Conservation (phyloP, 2,329 filamentous ascomycete genomes). For the Drechslerella dactyloides region DNA sequence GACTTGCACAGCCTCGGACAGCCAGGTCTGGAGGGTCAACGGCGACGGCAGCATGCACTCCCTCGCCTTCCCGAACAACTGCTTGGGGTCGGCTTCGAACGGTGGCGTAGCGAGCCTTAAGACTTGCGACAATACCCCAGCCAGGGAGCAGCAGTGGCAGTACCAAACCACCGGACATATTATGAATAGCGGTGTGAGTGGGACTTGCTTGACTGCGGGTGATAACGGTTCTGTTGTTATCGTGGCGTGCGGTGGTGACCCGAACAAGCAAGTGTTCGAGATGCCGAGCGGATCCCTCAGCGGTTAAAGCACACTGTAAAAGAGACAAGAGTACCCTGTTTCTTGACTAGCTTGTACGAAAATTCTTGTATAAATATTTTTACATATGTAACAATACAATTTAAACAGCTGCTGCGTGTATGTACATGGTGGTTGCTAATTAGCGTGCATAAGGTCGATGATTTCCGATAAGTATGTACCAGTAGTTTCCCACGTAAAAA, state of each 20-base stretch:
- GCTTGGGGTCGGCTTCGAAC: slow-evolving; percentile 55
- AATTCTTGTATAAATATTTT: no score
- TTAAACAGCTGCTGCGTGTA: no score
- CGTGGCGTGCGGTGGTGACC: slow-evolving; percentile 57
- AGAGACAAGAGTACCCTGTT: no score
- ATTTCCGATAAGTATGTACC: no score
- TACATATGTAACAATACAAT: no score
- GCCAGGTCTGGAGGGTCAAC: slow-evolving; percentile 60
- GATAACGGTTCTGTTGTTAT: slow-evolving; percentile 54
- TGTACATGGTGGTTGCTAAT: no score
- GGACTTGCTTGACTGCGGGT: slow-evolving; percentile 59
- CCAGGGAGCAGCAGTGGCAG: slow-evolving; percentile 58
- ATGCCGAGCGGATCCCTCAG: slow-evolving; percentile 59
- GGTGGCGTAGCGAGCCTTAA: slow-evolving; percentile 51
- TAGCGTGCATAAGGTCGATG: no score
- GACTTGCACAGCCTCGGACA: slow-evolving; percentile 58
- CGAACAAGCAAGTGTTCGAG: slow-evolving; percentile 61
- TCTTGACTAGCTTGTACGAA: no score
- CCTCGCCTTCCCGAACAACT: slow-evolving; percentile 57
- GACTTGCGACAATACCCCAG: slow-evolving; percentile 50
- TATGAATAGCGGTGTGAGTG: slow-evolving; percentile 56
- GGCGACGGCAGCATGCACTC: slow-evolving; percentile 58
- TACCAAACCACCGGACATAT: slow-evolving; percentile 61
- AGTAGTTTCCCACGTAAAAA: no score
- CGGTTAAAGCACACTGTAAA: slow-evolving; percentile 2